Evolutionary conservation across 2,329 filamentous ascomycete species (phyloP), one percentile per base, ranked within the genome.

Genomic region (Chalaropsis ovoidea): DNA sequence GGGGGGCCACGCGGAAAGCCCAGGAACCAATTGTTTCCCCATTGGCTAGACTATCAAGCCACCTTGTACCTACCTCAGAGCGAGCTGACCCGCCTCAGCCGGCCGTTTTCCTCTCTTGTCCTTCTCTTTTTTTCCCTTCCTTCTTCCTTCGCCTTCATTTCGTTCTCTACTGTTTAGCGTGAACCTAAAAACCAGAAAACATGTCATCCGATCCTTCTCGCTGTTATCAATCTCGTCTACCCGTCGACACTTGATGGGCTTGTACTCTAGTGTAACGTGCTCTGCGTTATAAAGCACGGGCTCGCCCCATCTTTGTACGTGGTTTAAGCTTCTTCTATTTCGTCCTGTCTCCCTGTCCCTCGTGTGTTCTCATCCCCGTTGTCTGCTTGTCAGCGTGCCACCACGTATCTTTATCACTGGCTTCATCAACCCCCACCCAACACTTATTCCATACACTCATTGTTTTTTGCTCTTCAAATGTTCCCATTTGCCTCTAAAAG

Each of bases 41-140:
- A 43, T 43, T 43, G 3, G 10, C 42, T 17, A 13, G 3, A 43
- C 42, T 43, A 2, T 17, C 10, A 13, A 3, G 10, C 3, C 17
- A 13, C 11, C 42, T 2, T 43, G 42, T 17, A 43, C 42, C 17
- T 54, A 31, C 19, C 49, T 31, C 49, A 19, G 24, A 56, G 6
- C 22, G 22, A 56, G 52, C 52, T 27, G 22, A 31, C 52, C 52
- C 24, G 22, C 22, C 1, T 2, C 10, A 31, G 11, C 52, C 52
- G 8, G 11, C 24, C 13, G 11, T 17, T 27, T 56, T 15, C 4
- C 52, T 54, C 19, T 5, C 49, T 27, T 1, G 22, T 22, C n/a
- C 49, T 19, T 19, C 43, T 63, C 19, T 49, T 49, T 45, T 62
- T 31, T 62, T 63, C 13, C 13, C 11, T 45, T 49, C 43, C 19